Base-by-base conservation (phyloP, 1,284 basidiomycete genomes). In the Ustilago hordei region DNA sequence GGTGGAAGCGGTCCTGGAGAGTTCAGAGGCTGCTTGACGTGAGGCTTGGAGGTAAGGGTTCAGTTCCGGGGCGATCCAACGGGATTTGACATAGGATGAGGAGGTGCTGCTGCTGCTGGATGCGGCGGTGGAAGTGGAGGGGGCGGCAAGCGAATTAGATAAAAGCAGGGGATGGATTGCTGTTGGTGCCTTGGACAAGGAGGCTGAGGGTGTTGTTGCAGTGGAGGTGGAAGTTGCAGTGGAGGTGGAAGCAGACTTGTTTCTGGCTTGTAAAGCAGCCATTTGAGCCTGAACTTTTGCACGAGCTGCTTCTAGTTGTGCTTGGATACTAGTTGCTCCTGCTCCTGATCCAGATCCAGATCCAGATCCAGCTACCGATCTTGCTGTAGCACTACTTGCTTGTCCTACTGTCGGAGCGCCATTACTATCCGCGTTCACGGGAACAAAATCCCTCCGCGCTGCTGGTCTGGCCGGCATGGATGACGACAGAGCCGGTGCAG, bases 81-180 rank as follows among this genome's bases (percentile, higher is more conserved):
- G 36, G 17, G 38, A 23, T 39, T 71, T 71, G 59, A 71, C 47
- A 28, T 59, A 71, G 19, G 58, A 43, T 0, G 57, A 47, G 8
- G 61, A 56, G 3, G 61, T 43, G 8, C 28, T 13, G 13, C 43
- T 28, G 36, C 28, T 13, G 8, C 43, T 28, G 36, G 32, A 55
- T 23, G 61, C 1, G 35, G 53, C 11, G 23, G 47, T 63, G 32
- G 69, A 45, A 17, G 64, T 64, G 17, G 43, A 35, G 17, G 57
- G 11, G 32, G 57, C 13, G n/a, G 43, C 57, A 47, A 67, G 9
- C 59, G 38, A 2, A 73, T 50, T 60, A 43, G 74, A 74, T 2
- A 82, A 58, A 4, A 84, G 67, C 0, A 83, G 69, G 1, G 83
- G 83, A 59, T 84, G 83, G 38, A 84, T 82, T 8, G 75, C 81